Base-by-base conservation (phyloP, 2,329 filamentous ascomycete species). In the Calonectria hawksworthii region DNA sequence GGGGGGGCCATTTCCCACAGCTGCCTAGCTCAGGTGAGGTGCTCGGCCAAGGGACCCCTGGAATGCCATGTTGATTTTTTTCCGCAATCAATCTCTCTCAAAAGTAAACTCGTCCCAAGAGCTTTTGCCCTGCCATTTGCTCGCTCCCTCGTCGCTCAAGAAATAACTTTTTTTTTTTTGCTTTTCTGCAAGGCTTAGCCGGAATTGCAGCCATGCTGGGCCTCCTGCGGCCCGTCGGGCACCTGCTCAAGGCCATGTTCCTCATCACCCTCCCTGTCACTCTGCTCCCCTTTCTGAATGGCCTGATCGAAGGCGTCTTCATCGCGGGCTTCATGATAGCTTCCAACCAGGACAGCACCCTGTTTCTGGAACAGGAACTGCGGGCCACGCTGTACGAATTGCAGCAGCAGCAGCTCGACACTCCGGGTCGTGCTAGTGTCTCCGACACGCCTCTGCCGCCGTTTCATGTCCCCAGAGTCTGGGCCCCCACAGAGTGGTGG, bases 401-500 rank as follows among this genome's bases (percentile, higher is more conserved):
- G 36, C 56, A 26, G 18, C 7, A 41, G 8, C 2, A 14, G 36
- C 56, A 26, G 18, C 7, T 63, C 34, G 14, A 63, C 13, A 41
- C 56, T 9, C 16, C 56, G 14, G 38, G 16, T 30, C 23, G 56
- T 23, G 26, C 28, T 9, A 63, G 56, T 38, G 56, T 30, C 8
- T 50, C 32, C 7, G 71, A 59, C 38, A 9, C 56, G 16, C 34
- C 34, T 10, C 36, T 73, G 11, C 34, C 71, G 4, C 71, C 71
- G 4, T 73, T 64, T n/a, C 50, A 73, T n/a, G 47, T 73, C 50
- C 44, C 54, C 26, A 41, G 50, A 52, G 26, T 73, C 7, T 59
- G 56, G 28, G 51, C 59, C 32, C 72, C 72, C 23, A 59, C 72
- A 34, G 36, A 63, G 32, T 74, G 72, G 72, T 74, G 72, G 67